These are phyloP conservation scores for Fusarium nygamai DNA, from an alignment of 2,329 filamentous ascomycete species.

Conservation along the genomic window DNA sequence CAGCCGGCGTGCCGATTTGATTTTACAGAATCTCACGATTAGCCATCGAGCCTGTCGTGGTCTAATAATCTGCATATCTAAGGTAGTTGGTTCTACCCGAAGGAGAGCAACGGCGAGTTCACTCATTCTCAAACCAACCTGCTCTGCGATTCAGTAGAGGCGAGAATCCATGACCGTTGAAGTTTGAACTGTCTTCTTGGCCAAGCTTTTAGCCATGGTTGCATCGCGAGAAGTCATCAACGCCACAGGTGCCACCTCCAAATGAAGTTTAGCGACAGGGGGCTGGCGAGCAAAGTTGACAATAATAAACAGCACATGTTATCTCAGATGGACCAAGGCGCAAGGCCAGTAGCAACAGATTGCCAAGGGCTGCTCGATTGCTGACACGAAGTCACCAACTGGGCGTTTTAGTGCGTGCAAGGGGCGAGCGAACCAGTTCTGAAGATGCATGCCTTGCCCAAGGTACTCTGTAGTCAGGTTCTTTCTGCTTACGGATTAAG, in stretches of 20 bases:
- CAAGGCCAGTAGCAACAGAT: slow-evolving; percentile 24
- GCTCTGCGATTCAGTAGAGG: background rate
- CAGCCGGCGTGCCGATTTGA: background rate
- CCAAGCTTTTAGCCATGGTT: slow-evolving; percentile 16
- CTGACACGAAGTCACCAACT: slow-evolving; percentile 37
- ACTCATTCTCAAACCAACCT: slow-evolving; percentile 11
- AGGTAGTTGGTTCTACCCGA: slow-evolving; percentile 26
- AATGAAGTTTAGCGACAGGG: slow-evolving; percentile 13
- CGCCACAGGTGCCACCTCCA: slow-evolving; percentile 22
- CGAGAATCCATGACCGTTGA: background rate
- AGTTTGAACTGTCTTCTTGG: slow-evolving; percentile 4
- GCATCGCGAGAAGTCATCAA: slow-evolving; percentile 3
- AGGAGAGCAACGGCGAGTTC: slow-evolving; percentile 28
- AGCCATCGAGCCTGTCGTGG: slow-evolving; percentile 12
- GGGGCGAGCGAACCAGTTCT: slow-evolving; percentile 25
- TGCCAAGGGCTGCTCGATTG: slow-evolving; percentile 31
- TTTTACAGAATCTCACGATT: background rate
- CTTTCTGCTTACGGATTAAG: slow-evolving; percentile 7
- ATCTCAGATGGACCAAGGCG: slow-evolving; percentile 1
- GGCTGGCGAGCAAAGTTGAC: slow-evolving; percentile 30
- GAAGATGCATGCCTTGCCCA: slow-evolving; percentile 10
- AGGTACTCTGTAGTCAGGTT: background rate
- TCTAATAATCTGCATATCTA: background rate
- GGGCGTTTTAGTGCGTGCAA: slow-evolving; percentile 19
- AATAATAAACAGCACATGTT: slow-evolving; percentile 30